Evolutionary conservation across 225 moss, liverwort and hornwort genomes (phyloP).

Genomic region (Rhytidiadelphus loreus): DNA sequence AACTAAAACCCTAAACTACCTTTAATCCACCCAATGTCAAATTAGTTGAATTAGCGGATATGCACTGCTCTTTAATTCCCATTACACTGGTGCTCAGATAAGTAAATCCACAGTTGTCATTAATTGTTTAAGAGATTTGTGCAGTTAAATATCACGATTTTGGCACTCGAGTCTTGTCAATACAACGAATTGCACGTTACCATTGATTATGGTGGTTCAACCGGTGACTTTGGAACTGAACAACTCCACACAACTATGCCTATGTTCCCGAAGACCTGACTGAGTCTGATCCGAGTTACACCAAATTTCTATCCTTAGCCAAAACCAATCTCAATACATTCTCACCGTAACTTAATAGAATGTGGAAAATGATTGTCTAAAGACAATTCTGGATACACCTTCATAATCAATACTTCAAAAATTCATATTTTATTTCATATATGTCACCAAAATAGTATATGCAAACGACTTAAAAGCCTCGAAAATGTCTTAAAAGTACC

Average conservation of each 20-base stretch:
- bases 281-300: background rate
- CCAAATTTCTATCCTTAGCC: background rate
- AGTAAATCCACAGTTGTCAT: background rate
- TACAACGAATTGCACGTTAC: background rate
- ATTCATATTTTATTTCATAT: background rate
- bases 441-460: too few relatives aligned
- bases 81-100: background rate
- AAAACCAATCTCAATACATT: background rate
- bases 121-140: background rate
- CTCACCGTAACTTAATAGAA: too few relatives aligned
- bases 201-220: background rate
- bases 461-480: too few relatives aligned
- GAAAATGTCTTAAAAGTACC: too few relatives aligned
- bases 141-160: background rate
- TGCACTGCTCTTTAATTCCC: background rate
- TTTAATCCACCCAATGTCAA: background rate
- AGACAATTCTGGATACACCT: background rate
- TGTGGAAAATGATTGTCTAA: background rate
- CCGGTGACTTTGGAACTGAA: background rate
- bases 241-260: background rate
- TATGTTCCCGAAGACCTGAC: too few relatives aligned
- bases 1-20: background rate
- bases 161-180: background rate
- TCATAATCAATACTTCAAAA: background rate
- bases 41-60: background rate